Base-by-base conservation (phyloP, 805 yeast genomes). In the Hanseniaspora opuntiae region DNA sequence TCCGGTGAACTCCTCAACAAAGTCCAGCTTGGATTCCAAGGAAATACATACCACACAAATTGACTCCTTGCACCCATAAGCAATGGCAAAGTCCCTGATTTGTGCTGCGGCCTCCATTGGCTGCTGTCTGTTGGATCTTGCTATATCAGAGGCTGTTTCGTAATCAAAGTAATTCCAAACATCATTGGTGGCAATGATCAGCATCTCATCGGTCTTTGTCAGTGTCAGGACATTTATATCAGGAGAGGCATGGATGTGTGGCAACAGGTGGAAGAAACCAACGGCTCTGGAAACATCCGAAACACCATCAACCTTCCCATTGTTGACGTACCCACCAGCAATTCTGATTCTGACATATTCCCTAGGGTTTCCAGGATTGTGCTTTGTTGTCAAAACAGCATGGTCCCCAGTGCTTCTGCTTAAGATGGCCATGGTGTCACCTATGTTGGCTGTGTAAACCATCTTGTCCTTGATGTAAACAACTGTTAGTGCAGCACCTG, bases 41-140 rank as follows among this genome's bases (percentile, higher is more conserved):
- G 89, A 79, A 20, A 90, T 65, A 14, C 93, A 95, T 65, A 86
- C 78, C 5, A 87, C 93, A 16, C 89, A 78, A 12, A 84, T 74
- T 60, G 86, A 86, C 45, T 84, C 88, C 2, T 75, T 69, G 40
- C 90, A 83, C 22, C 97, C 97, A 65, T 88, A 93, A 1, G 96
- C 82, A 56, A 90, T 78, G 1, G 97, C 97, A 70, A 84, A 87
- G 66, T 93, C 98, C 62, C 97, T 78, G 59, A 93, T 72, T 62
- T 85, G 87, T 60, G 87, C 94, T 0, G 98, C 97, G 0, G 97
- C 97, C 25, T 80, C 65, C 79, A 86, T 82, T 2, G 97, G 95
- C 59, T 86, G 86, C 19, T 80, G 80, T 60, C 79, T 80, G 61
- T 82, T 86, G 57, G 82, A 86, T 56, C 96, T 75, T 14, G 89